Percentiles rank a stretch among this genome's conserved stretches.
Evolutionary conservation across 192 early-diverging fungal species (phyloP).

Genomic region (Coemansia sp.): DNA sequence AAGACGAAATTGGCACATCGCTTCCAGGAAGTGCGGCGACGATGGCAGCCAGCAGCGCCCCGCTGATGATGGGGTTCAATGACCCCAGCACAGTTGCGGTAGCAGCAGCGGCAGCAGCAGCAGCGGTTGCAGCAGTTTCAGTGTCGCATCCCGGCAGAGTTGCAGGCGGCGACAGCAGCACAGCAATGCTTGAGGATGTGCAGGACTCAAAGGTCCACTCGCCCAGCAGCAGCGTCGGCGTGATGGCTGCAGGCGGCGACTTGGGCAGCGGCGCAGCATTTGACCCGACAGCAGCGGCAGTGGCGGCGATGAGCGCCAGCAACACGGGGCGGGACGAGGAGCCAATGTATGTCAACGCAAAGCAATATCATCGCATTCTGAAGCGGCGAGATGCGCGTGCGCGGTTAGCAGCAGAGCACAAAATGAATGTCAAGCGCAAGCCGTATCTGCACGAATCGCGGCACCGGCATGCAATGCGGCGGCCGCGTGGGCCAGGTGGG

Average conservation of each 20-base stretch:
- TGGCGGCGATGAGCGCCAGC: constrained; percentile 46
- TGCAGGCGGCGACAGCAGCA: neutral
- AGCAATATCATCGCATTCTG: constrained; percentile 97
- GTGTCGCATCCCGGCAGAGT: constrained; percentile 16
- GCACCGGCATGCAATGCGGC: constrained; percentile 95
- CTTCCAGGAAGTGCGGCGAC: constrained; percentile 22
- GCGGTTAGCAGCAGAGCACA: constrained; percentile 75
- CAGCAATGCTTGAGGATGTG: constrained; percentile 26
- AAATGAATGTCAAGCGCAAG: constrained; percentile 68
- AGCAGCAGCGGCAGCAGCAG: constrained; percentile 39
- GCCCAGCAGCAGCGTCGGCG: constrained; percentile 24
- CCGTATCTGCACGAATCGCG: constrained; percentile 97
- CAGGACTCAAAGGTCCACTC: constrained; percentile 19
- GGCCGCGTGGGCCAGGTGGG: constrained; percentile 95
- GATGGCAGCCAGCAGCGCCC: constrained; percentile 27
- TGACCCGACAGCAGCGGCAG: constrained; percentile 48
- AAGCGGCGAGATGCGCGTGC: constrained; percentile 90
- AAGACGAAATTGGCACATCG: constrained; percentile 29
- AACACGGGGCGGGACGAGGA: constrained; percentile 62
- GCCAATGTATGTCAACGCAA: constrained; percentile 96
- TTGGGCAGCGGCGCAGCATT: constrained; percentile 20
- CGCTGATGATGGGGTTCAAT: constrained; percentile 37
- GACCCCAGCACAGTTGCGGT: constrained; percentile 41
- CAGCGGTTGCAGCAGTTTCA: constrained; percentile 23
- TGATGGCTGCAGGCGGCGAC: constrained; percentile 14